phyloP scores from a whole-genome alignment of 129 eudicot species.

The Heracleum sosnowskyi region DNA sequence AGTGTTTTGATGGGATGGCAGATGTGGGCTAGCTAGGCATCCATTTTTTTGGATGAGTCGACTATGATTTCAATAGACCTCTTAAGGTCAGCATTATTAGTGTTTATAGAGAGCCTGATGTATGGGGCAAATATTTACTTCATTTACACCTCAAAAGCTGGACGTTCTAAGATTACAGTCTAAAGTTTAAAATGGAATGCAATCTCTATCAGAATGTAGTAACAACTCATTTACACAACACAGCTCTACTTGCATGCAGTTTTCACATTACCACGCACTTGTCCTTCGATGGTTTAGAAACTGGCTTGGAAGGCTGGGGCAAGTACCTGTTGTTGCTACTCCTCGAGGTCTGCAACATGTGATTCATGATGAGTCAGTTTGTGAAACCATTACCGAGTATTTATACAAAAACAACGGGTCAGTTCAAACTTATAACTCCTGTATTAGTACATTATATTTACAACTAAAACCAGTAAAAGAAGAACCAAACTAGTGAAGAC shows the following conservation, averaged over 20 bases:
- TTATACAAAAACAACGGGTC: not conserved
- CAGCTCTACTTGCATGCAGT: not conserved
- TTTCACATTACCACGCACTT: conserved; percentile 64
- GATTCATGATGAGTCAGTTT: not conserved
- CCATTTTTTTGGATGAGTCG: not conserved
- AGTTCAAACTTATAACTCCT: not conserved
- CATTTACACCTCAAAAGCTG: conserved; percentile 20
- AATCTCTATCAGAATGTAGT: not conserved
- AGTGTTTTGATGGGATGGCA: not conserved
- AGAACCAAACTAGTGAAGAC: not conserved
- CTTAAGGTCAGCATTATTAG: not conserved
- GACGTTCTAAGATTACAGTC: conserved; percentile 1
- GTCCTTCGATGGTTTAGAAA: conserved; percentile 57
- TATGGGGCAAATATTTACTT: not conserved
- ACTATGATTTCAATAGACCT: not conserved
- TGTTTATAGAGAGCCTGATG: not conserved
- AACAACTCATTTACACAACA: conserved; percentile 29
- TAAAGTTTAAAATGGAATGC: not conserved
- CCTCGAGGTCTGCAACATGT: conserved; percentile 45
- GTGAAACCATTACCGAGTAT: not conserved
- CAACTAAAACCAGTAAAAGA: not conserved
- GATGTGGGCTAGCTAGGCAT: not conserved
- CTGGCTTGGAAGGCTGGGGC: conserved; percentile 49
- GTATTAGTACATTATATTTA: not conserved
- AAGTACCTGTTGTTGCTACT: conserved; percentile 33